Conservation (phyloP, 768 basidiomycete genomes). For the Kwoniella shandongensis region DNA sequence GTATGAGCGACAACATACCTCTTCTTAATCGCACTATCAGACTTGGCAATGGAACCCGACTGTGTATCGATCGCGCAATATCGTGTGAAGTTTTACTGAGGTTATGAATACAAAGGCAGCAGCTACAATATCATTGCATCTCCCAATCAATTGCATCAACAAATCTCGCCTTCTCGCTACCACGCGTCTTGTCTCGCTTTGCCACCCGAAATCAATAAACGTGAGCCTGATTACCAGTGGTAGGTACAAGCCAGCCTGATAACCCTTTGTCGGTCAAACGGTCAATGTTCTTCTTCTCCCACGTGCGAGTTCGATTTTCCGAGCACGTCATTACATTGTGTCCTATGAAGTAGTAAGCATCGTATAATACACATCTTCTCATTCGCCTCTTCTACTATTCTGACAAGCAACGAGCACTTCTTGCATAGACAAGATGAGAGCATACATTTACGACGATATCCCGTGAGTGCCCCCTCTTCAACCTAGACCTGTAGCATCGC, state of each 20-base stretch:
- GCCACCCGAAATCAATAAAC: constrained; percentile 12
- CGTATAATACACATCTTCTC: no score
- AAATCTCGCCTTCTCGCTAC: neutral
- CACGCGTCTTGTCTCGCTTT: constrained; percentile 11
- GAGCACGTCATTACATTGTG: neutral
- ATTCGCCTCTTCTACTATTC: neutral
- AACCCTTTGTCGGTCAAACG: no score
- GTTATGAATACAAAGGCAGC: neutral
- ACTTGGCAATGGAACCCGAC: no score
- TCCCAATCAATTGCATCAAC: neutral
- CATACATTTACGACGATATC: constrained; percentile 54
- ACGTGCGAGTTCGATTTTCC: no score
- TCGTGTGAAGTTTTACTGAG: neutral
- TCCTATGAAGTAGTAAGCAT: neutral
- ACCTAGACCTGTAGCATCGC: neutral
- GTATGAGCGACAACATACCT: no score
- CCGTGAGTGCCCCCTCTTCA: constrained; percentile 35
- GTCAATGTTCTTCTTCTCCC: no score
- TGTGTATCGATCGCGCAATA: neutral
- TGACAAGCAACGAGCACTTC: neutral
- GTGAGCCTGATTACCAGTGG: no score
- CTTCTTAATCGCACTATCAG: no score
- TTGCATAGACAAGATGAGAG: constrained; percentile 43
- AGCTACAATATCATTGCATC: neutral
- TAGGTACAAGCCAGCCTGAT: no score